A percentile compares a stretch with the other conserved stretches of the same genome.
Evolutionary conservation across 2,329 filamentous ascomycete species (phyloP).

Genomic region (Fusarium sublunatum): DNA sequence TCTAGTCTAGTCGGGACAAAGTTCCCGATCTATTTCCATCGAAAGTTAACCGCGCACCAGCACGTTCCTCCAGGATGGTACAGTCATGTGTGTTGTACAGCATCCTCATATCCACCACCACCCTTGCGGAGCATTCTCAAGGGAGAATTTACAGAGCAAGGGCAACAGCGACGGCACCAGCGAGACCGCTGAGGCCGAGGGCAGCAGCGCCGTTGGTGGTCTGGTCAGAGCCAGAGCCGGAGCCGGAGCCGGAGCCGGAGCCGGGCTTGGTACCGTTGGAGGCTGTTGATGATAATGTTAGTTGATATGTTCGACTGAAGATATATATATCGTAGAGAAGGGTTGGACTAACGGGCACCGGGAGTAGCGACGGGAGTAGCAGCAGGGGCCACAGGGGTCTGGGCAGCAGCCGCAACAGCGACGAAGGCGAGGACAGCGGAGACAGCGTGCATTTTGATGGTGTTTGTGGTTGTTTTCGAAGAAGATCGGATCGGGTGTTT

Average conservation of each 20-base stretch:
- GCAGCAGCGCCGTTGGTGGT: slow-evolving; percentile 34
- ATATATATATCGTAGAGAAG: slow-evolving; percentile 16
- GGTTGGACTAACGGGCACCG: slow-evolving; percentile 33
- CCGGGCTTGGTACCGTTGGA: slow-evolving; percentile 35
- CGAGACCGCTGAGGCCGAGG: slow-evolving; percentile 39
- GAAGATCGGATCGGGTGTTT: slow-evolving; percentile 22
- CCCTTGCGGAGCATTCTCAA: background rate
- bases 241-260: slow-evolving; percentile 19
- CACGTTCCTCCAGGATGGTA: slow-evolving; percentile 34
- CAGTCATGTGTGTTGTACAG: background rate
- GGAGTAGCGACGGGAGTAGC: slow-evolving; percentile 34
- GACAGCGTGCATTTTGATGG: slow-evolving; percentile 43
- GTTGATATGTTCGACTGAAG: slow-evolving; percentile 10
- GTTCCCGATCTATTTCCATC: slow-evolving; percentile 37
- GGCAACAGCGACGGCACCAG: slow-evolving; percentile 40
- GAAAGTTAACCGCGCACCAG: slow-evolving; percentile 42
- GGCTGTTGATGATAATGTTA: slow-evolving; percentile 21
- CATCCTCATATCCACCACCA: slow-evolving; percentile 25
- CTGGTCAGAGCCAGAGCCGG: slow-evolving; percentile 6
- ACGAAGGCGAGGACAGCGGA: slow-evolving; percentile 45
- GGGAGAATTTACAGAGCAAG: slow-evolving; percentile 41
- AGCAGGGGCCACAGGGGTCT: slow-evolving; percentile 35
- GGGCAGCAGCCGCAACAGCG: slow-evolving; percentile 40
- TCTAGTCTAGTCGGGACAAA: slow-evolving; percentile 34
- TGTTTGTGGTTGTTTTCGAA: slow-evolving; percentile 21